These are phyloP conservation scores for Salvia splendens DNA, from an alignment of 257 asterid species.

Conservation along the genomic window DNA sequence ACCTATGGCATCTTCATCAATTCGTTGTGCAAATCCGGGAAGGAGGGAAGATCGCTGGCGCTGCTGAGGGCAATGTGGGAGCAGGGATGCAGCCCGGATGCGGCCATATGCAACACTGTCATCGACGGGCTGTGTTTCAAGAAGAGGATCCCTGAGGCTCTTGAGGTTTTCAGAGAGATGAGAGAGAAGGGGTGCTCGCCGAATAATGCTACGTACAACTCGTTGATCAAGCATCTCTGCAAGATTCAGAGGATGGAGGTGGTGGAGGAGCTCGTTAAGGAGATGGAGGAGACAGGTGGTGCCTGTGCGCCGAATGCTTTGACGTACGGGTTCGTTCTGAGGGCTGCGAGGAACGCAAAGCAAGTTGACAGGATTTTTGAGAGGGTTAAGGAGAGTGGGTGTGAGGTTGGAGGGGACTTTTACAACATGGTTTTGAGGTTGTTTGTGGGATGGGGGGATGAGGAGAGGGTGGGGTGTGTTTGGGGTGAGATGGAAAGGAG, in stretches of 20 bases:
- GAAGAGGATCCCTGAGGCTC: slow-evolving; percentile 83
- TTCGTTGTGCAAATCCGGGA: slow-evolving; percentile 66
- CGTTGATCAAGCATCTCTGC: slow-evolving; percentile 69
- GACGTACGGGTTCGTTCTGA: slow-evolving; percentile 58
- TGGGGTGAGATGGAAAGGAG: slow-evolving; percentile 79
- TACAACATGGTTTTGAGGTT: slow-evolving; percentile 68
- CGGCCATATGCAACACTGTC: slow-evolving; percentile 65
- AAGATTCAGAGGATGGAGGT: slow-evolving; percentile 65
- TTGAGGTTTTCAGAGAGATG: slow-evolving; percentile 59
- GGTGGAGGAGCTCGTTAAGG: slow-evolving; percentile 58
- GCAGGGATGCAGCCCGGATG: slow-evolving; percentile 62
- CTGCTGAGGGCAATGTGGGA: slow-evolving; percentile 75
- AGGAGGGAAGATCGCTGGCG: slow-evolving; percentile 54
- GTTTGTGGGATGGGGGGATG: slow-evolving; percentile 67
- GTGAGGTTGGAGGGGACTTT: slow-evolving; percentile 48
- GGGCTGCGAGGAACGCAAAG: slow-evolving; percentile 45
- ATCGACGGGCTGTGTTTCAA: slow-evolving; percentile 87
- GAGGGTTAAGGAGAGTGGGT: slow-evolving; percentile 60
- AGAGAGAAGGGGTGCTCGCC: slow-evolving; percentile 48
- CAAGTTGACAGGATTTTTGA: slow-evolving; percentile 59
- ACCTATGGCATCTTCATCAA: slow-evolving; percentile 72
- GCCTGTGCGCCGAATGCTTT: slow-evolving; percentile 53
- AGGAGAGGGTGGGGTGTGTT: slow-evolving; percentile 34
- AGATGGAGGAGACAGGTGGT: slow-evolving; percentile 55
- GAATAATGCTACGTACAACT: slow-evolving; percentile 61